A percentile compares a stretch with the other conserved stretches of the same genome.
phyloP scores from a whole-genome alignment of 805 yeast species.

The Cyberlindnera sargentensis region DNA sequence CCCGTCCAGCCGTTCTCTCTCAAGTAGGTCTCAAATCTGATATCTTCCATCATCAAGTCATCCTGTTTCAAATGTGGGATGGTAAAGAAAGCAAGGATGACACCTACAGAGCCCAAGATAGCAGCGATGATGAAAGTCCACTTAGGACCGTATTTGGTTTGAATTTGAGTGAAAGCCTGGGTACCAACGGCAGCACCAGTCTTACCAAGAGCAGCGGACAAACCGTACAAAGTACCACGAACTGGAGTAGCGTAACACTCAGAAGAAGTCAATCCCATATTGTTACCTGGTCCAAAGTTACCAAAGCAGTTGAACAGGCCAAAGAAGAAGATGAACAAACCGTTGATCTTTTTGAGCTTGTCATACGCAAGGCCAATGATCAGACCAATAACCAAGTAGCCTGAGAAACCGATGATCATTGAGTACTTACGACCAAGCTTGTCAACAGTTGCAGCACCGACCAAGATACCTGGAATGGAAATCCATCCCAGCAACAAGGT shows the following conservation, averaged over 20 bases:
- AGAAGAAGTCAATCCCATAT: slow-evolving; percentile 59
- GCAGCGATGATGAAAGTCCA: slow-evolving; percentile 84
- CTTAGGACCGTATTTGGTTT: slow-evolving; percentile 50
- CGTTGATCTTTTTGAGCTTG: slow-evolving; percentile 47
- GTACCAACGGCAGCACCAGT: slow-evolving; percentile 85
- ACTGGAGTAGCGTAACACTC: slow-evolving; percentile 73
- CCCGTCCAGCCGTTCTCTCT: slow-evolving; percentile 53
- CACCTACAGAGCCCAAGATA: slow-evolving; percentile 59
- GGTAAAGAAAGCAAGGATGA: slow-evolving; percentile 48
- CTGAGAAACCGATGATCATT: slow-evolving; percentile 61
- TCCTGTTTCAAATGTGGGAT: slow-evolving; percentile 65
- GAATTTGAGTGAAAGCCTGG: slow-evolving; percentile 62
- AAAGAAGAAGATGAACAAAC: slow-evolving; percentile 63
- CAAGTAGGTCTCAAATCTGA: slow-evolving; percentile 52
- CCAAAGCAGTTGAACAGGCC: slow-evolving; percentile 67
- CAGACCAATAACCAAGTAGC: slow-evolving; percentile 65
- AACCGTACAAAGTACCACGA: slow-evolving; percentile 68
- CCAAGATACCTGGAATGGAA: slow-evolving; percentile 64
- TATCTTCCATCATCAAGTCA: slow-evolving; percentile 62
- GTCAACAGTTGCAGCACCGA: slow-evolving; percentile 64
- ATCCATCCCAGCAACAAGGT: slow-evolving; percentile 56
- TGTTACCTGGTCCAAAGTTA: slow-evolving; percentile 75
- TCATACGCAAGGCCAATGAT: slow-evolving; percentile 61
- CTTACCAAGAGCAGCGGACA: slow-evolving; percentile 75
- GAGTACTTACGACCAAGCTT: slow-evolving; percentile 66